phyloP scores from a whole-genome alignment of 371 early-diverging fungal genomes.

The Mortierella sp. region DNA sequence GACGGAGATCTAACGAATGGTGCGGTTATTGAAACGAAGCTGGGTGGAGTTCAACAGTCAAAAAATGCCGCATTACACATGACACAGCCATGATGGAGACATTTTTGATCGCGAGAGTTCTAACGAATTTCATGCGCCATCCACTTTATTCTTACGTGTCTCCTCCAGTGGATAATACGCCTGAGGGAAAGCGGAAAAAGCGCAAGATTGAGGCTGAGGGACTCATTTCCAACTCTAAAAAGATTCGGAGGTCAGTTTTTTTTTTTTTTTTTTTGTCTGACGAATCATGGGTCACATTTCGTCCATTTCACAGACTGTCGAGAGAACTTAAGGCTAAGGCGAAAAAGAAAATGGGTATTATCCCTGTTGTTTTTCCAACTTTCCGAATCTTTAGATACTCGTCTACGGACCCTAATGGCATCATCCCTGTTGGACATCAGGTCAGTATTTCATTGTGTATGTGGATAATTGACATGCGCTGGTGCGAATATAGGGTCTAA shows the following conservation, averaged over 20 bases:
- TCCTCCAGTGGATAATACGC: constrained; percentile 27
- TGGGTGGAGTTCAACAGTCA: background rate
- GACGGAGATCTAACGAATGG: constrained; percentile 57
- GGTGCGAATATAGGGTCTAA: background rate
- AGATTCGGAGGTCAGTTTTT: constrained; percentile 62
- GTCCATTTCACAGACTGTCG: too few relatives aligned
- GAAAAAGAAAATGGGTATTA: too few relatives aligned
- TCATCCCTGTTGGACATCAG: constrained; percentile 60
- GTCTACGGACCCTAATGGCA: constrained; percentile 39
- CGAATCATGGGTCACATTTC: too few relatives aligned
- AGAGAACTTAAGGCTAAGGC: background rate
- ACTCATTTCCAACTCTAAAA: constrained; percentile 60
- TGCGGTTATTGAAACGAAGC: constrained; percentile 54
- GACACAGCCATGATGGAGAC: background rate
- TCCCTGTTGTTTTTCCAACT: too few relatives aligned
- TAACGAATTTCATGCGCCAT: constrained; percentile 6
- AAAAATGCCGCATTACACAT: background rate
- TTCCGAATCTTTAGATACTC: constrained; percentile 29
- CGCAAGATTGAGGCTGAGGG: constrained; percentile 74
- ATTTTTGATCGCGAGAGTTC: background rate
- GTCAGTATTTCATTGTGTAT: constrained; percentile 22
- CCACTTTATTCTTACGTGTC: background rate
- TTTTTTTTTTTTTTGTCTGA: background rate
- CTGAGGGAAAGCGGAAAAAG: constrained; percentile 72
- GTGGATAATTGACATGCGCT: background rate